Conservation (phyloP, 768 basidiomycete genomes). For the Ephemerocybe angulata region DNA sequence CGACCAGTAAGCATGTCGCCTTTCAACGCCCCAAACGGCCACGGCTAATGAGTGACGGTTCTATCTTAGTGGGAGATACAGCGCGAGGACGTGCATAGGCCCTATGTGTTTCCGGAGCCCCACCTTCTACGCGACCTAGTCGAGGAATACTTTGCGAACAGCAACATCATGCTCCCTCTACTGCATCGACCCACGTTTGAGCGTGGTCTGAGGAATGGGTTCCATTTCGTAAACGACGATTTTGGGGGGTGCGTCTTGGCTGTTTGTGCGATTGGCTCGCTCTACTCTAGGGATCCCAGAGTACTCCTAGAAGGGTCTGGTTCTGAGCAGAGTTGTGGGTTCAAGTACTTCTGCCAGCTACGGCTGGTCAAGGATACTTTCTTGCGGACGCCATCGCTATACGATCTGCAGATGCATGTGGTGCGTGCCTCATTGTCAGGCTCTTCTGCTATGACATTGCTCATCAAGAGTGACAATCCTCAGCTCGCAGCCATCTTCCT, state of each 20-base stretch:
- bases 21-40: too few species aligned
- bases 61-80: too few species aligned
- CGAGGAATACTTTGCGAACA: constrained; percentile 52
- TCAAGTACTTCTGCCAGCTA: constrained; percentile 55
- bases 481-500: constrained; percentile 45
- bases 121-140: constrained; percentile 47
- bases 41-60: too few species aligned
- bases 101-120: constrained; percentile 40
- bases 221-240: constrained; percentile 41
- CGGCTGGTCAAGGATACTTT: constrained; percentile 54
- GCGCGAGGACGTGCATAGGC: too few species aligned
- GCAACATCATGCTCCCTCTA: constrained; percentile 52
- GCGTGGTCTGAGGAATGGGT: constrained; percentile 36
- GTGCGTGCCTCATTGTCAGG: constrained; percentile 28
- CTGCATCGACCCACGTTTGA: constrained; percentile 67
- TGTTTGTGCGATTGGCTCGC: constrained; percentile 61
- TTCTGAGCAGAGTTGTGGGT: constrained; percentile 41
- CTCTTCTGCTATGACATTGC: not conserved
- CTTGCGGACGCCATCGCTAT: constrained; percentile 54
- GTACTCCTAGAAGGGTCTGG: constrained; percentile 34
- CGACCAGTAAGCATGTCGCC: too few species aligned
- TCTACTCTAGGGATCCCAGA: constrained; percentile 49
- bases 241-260: constrained; percentile 57
- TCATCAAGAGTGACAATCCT: not conserved
- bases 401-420: constrained; percentile 63